These are phyloP conservation scores for Hypoxylon sp. DNA, from an alignment of 2,329 filamentous ascomycete genomes.

Conservation along the genomic window DNA sequence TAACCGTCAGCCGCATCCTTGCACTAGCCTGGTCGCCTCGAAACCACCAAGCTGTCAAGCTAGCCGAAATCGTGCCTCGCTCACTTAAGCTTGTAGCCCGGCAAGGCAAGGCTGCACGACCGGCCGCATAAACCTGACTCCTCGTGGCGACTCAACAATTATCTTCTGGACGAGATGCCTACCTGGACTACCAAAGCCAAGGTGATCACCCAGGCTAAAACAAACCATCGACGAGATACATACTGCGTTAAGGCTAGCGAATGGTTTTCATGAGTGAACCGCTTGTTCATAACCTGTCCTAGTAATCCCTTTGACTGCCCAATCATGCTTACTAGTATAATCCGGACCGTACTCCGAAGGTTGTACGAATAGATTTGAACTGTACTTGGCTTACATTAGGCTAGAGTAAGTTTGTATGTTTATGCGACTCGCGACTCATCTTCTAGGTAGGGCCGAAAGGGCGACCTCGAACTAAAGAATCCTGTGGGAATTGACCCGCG, in stretches of 20 bases:
- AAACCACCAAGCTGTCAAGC: constrained; percentile 3
- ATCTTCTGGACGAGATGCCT: not conserved
- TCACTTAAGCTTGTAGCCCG: constrained; percentile 12
- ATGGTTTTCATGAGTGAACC: constrained; percentile 8
- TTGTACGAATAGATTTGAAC: constrained; percentile 13
- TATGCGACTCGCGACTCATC: constrained; percentile 17
- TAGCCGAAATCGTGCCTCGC: constrained; percentile 2
- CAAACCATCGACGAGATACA: constrained; percentile 15
- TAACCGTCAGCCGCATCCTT: constrained; percentile 21
- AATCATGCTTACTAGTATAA: constrained; percentile 13
- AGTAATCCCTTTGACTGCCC: constrained; percentile 5
- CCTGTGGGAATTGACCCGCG: constrained; percentile 11
- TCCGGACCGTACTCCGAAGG: constrained; percentile 12
- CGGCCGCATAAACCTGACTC: constrained; percentile 31
- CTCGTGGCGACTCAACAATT: constrained; percentile 33
- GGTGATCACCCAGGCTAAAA: constrained; percentile 5
- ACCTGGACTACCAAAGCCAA: constrained; percentile 13
- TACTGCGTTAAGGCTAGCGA: constrained; percentile 29
- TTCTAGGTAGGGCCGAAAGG: constrained; percentile 37
- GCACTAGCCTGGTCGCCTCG: not conserved
- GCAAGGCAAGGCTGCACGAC: constrained; percentile 29
- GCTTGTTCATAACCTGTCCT: constrained; percentile 19
- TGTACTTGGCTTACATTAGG: constrained; percentile 18
- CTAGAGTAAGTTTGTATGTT: constrained; percentile 17
- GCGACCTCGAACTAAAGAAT: constrained; percentile 3